Evolutionary conservation across 2,329 filamentous ascomycete species (phyloP), one percentile per base, ranked within the genome.

Genomic region (Cytospora mali): DNA sequence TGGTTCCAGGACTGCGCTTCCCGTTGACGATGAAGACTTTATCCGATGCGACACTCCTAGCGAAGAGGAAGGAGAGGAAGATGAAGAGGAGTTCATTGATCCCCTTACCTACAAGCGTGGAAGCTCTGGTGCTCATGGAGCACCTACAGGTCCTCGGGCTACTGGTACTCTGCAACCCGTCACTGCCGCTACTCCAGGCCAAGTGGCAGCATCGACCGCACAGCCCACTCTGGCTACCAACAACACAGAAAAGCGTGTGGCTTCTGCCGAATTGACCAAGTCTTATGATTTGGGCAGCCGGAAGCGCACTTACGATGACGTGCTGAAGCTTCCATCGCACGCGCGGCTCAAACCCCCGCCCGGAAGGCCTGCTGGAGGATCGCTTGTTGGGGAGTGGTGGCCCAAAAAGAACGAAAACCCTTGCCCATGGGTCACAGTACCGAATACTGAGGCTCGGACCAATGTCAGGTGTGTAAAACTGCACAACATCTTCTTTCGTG

Each of bases 41-140:
- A 97, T 99, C 61, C 96, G 94, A 0, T 91, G 94, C 64, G 90
- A 88, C 68, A 81, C 90, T 51, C 84, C 88, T 59, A 83, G 84
- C 28, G 81, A 84, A 48, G 78, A 79, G 1, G 71, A 72, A 5
- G 68, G 69, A 23, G 73, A 76, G 6, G 68, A 69, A 46, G 59
- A 53, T 9, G 58, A 67, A 25, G 66, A 60, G 28, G 61, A 63
- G 33, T 65, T 65, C 21, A 58, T 65, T 49, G 61, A 65, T 52
- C 64, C 64, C 25, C 48, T 65, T 14, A 65, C 61, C 11, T 63
- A 65, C 53, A 63, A 51, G 14, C 57, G 57, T 29, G 57, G 51
- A 28, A n/a, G 33, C 18, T n/a, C 29, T 13, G 21, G 55, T 33
- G 48, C 39, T 29, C 56, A 54, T 54, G 54, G 27, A n/a, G 35